Base-by-base conservation (phyloP, 116 monocot genomes). In the Posidonia oceanica region DNA sequence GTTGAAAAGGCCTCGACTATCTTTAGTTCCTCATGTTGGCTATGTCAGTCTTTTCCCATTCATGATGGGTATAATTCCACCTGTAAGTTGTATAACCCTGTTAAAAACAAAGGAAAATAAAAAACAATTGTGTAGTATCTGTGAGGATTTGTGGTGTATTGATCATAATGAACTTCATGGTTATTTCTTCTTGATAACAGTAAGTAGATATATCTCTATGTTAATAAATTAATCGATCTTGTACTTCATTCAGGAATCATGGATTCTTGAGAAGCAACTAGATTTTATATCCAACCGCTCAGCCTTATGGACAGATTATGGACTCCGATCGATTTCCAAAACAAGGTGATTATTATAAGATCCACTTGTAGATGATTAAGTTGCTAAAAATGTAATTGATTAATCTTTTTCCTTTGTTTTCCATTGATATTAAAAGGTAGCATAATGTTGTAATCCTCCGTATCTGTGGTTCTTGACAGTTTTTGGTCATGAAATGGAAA, bases 1-100 rank as follows among this genome's bases (percentile, higher is more conserved):
- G 68, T 67, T 87, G 51, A 79, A 83, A 74, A 73, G 14, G 16
- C 92, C 97, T 39, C 73, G 72, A 59, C 70, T 85, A 36, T 54
- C 59, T 66, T 75, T 97, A 62, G 89, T 92, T 72, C 92, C 96
- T 29, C 89, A 91, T 82, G 56, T 92, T 83, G 97, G 97, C 36
- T 89, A 87, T 67, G 79, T 92, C 77, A 87, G 82, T 70, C 87
- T 97, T 78, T 97, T 97, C 72, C 97, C 97, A 55, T 92, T 97
- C 72, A 89, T 97, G 81, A 92, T 92, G 89, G 80, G 80, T 44
- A 89, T 85, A 44, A 92, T 97, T 80, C 97, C 97, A 66, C 74
- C 89, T 76, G 97, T 92, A 83, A 85, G 94, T 80, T 65, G 4
- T 15, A 39, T 29, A 44, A 14, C 6, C 20, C 7, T 48, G 2